Evolutionary conservation across 805 yeast species (phyloP).

Genomic region (Pichia gijzeniarum): DNA sequence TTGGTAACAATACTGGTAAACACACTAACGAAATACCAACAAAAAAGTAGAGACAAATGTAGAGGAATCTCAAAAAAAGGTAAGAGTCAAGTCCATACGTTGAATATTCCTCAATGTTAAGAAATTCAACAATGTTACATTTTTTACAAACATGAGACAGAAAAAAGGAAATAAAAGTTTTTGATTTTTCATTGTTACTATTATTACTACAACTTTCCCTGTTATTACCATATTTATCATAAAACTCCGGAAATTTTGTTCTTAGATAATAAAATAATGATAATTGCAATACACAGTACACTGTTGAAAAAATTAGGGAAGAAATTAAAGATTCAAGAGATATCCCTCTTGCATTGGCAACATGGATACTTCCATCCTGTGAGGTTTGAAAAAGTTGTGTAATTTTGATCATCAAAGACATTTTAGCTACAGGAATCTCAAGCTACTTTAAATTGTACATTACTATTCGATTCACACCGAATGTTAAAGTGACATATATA

Average conservation of each 20-base stretch:
- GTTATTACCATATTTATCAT: conserved; percentile 45
- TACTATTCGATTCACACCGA: too few species aligned
- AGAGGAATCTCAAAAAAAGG: conserved; percentile 59
- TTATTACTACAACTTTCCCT: neutral
- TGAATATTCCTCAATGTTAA: conserved; percentile 38
- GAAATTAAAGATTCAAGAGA: conserved; percentile 50
- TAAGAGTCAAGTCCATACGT: conserved; percentile 68
- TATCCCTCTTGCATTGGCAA: conserved; percentile 34
- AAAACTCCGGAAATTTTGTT: conserved; percentile 34
- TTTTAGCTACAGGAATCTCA: too few species aligned
- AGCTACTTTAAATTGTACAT: too few species aligned
- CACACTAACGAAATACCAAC: conserved; percentile 45
- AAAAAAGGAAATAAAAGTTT: neutral
- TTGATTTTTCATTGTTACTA: neutral
- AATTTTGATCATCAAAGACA: neutral
- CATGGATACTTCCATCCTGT: conserved; percentile 8
- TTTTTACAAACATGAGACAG: conserved; percentile 15
- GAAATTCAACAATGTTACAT: conserved; percentile 2
- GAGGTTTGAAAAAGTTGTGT: conserved; percentile 1
- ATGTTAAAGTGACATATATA: too few species aligned
- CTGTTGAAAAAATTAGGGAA: conserved; percentile 47
- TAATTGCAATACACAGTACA: conserved; percentile 50
- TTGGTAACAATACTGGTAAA: conserved; percentile 55
- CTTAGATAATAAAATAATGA: conserved; percentile 35
- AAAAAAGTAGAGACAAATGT: conserved; percentile 46